Evolutionary conservation across 1,284 basidiomycete genomes (phyloP).

Genomic region (Sporisorium sorghi): DNA sequence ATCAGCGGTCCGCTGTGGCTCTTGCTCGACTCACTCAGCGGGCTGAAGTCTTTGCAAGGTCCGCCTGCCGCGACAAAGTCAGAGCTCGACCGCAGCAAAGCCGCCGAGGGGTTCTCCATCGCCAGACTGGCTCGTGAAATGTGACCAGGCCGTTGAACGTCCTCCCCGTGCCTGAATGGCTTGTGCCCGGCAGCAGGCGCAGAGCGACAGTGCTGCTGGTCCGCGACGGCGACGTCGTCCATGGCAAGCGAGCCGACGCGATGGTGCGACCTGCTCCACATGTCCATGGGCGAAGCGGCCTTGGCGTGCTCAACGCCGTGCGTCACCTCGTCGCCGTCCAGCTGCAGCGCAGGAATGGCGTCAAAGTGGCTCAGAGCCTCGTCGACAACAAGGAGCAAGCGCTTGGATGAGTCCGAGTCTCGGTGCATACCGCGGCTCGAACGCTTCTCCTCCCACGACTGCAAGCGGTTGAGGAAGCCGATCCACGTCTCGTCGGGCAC

Average conservation of each 20-base stretch:
- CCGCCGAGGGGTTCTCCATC: constrained; percentile 31
- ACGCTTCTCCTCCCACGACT: constrained; percentile 53
- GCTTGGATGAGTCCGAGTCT: constrained; percentile 48
- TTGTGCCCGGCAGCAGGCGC: constrained; percentile 44
- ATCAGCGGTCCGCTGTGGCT: constrained; percentile 43
- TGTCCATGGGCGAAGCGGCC: constrained; percentile 27
- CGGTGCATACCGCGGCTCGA: constrained; percentile 39
- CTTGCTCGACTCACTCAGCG: constrained; percentile 39
- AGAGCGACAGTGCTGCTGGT: constrained; percentile 55
- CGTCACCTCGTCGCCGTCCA: constrained; percentile 22
- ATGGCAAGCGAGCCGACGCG: constrained; percentile 26
- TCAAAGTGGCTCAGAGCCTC: constrained; percentile 52
- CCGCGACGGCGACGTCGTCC: constrained; percentile 13
- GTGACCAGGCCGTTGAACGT: constrained; percentile 19
- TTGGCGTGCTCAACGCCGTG: constrained; percentile 10
- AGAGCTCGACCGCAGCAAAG: constrained; percentile 30
- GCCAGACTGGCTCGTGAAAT: constrained; percentile 30
- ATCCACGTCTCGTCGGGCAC: constrained; percentile 64
- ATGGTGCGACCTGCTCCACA: constrained; percentile 39
- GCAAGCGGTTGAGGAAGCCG: constrained; percentile 54
- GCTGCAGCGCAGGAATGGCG: constrained; percentile 38
- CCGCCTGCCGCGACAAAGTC: constrained; percentile 22
- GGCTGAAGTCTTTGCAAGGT: constrained; percentile 31
- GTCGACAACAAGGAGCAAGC: constrained; percentile 54
- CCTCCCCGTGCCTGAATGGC: neutral